Evolutionary conservation across 2,329 filamentous ascomycete species (phyloP), one percentile per base, ranked within the genome.

Genomic region (Talaromyces amestolkiae): DNA sequence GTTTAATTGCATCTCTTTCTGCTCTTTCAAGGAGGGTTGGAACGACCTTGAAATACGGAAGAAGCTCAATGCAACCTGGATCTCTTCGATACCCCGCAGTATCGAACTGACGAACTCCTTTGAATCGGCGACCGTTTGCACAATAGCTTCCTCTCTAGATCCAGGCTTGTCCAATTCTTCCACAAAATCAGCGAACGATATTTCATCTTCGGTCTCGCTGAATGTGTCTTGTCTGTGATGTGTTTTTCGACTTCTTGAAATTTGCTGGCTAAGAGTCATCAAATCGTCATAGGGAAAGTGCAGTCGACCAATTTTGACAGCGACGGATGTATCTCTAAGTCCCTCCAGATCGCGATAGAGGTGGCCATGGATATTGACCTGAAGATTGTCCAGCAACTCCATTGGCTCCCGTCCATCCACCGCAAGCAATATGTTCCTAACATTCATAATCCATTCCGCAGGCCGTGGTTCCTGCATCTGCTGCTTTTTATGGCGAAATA

Each of bases 61-160:
- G 76, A 94, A 95, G 77, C 94, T 94, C 74, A 98, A 87, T 0
- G 93, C 94, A 72, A 99, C 92, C 76, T 99, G 95, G 13, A 99
- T 91, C 76, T 99, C 95, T 75, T 97, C 96, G 69, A 99, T 92
- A 61, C 95, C 95, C 53, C 92, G 87, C 59, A 99, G 82, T 49
- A 97, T 89, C 0, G 95, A 97, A 75, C 91, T 91, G 64, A 93
- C 85, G 74, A 99, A 95, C 68, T 97, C 93, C 72, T 93, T 94
- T 0, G 93, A 97, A 73, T 97, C 93, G 0, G 93, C 93, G 0
- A 97, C 91, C 0, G 91, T 90, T 75, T 91, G 90, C 64, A 93
- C 89, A 65, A 97, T 84, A 35, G 87, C 84, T 63, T 91, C 87
- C 69, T 87, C 85, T 67, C 78, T 84, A 70, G 81, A 91, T n/a